These are phyloP conservation scores for Quercus rubra DNA, from an alignment of 306 rosid genomes.

Conservation along the genomic window DNA sequence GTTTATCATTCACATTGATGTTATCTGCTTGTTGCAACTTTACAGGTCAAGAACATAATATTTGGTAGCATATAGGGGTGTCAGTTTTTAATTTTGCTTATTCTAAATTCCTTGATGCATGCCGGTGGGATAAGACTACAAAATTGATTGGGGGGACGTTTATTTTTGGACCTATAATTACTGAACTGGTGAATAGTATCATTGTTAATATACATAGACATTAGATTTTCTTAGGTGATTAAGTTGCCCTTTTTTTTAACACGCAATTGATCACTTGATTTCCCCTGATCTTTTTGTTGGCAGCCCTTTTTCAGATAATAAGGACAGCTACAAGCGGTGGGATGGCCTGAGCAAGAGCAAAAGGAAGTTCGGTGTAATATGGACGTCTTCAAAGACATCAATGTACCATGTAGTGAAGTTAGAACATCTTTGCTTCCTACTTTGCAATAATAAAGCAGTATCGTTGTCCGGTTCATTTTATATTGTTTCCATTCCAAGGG, in stretches of 20 bases:
- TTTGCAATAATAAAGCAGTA: constrained; percentile 12
- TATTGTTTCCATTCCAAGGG: too few relatives aligned
- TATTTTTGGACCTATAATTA: background rate
- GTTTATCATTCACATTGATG: background rate
- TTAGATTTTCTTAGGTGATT: background rate
- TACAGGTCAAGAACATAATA: background rate
- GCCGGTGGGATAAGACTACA: background rate
- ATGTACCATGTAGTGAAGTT: constrained; percentile 1
- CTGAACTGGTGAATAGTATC: background rate
- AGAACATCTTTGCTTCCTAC: constrained; percentile 10
- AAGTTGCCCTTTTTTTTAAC: background rate
- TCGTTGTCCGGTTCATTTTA: background rate
- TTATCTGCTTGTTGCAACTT: background rate
- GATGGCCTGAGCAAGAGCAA: constrained; percentile 26
- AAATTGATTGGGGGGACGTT: background rate
- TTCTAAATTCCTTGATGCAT: background rate
- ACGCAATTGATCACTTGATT: background rate
- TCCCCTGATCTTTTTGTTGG: constrained; percentile 9
- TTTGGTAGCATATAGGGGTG: too few relatives aligned
- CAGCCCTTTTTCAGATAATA: constrained; percentile 68
- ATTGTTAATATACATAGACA: background rate
- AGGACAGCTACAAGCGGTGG: constrained; percentile 54
- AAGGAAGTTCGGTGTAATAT: background rate
- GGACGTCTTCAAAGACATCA: background rate
- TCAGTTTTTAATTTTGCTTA: background rate